Evolutionary conservation across 805 yeast species (phyloP), one percentile per base, ranked within the genome.

Genomic region (Wickerhamiella siamensis): DNA sequence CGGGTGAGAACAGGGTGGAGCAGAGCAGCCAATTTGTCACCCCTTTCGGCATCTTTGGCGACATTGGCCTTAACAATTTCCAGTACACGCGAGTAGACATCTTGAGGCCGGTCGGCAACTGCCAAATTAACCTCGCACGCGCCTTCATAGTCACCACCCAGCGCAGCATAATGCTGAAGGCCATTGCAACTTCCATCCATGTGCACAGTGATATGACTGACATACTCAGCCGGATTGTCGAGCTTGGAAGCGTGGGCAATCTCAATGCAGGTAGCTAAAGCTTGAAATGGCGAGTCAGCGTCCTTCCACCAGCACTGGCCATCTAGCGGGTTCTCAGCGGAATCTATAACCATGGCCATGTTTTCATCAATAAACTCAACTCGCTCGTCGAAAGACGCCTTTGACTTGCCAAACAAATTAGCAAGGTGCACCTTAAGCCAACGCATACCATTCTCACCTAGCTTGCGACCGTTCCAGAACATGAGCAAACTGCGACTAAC

Each of bases 171-270:
- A 53, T 75, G 82, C 58, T 75, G 82, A 36, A 75, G 62, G 1
- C 82, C 82, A 49, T 75, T 75, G 54, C 82, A 75, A 2, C 79
- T 72, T 29, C 82, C 82, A 50, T 75, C 82, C 53, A 73, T 79
- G 49, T 76, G 81, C 4, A 75, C 74, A 0, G 79, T 75, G 6
- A 72, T 53, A 42, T 72, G 67, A 3, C 76, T 71, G 4, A 64
- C 63, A 52, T 50, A 74, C 44, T 64, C 59, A 5, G 65, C 59
- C 1, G 79, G 80, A 45, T 72, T 71, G 3, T 60, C 65, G 40
- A 66, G 56, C 38, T 66, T 55, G 49, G 63, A 54, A 2, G 81
- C 81, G 29, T 67, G 67, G 14, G 54, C 44, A 43, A 75, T 55
- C 47, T 75, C 82, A 37, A 70, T 60, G 48, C 79, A 72, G 5